A percentile compares a stretch with the other conserved stretches of the same genome.
These are phyloP conservation scores for Phytophthora pini DNA, from an alignment of 352 stramenopile species.

Conservation along the genomic window DNA sequence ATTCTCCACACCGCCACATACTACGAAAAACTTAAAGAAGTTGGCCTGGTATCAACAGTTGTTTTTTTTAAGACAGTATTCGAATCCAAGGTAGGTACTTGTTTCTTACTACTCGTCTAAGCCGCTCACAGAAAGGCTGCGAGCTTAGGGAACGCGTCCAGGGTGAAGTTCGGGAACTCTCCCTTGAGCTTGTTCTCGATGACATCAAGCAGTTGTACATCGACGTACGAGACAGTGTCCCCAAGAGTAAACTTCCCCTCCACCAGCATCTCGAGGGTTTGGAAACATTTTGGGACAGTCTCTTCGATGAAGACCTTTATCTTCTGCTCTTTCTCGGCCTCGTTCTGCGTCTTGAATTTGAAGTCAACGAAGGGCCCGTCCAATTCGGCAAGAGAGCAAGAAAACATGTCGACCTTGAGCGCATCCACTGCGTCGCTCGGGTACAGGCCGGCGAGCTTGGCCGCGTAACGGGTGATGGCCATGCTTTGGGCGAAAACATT, in stretches of 20 bases:
- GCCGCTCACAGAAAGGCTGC: slow-evolving; percentile 39
- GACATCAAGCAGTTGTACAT: slow-evolving; percentile 54
- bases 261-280: slow-evolving; percentile 50
- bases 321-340: slow-evolving; percentile 45
- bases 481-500: slow-evolving; percentile 40
- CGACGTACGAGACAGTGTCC: slow-evolving; percentile 44
- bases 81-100: too few species aligned
- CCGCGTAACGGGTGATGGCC: slow-evolving; percentile 53
- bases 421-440: slow-evolving; percentile 33
- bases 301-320: slow-evolving; percentile 49
- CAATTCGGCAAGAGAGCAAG: slow-evolving; percentile 28
- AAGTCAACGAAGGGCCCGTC: slow-evolving; percentile 26
- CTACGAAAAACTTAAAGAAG: too few species aligned
- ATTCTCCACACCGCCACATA: too few species aligned
- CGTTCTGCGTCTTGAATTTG: slow-evolving; percentile 40
- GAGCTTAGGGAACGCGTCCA: slow-evolving; percentile 55
- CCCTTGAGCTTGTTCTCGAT: slow-evolving; percentile 45
- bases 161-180: slow-evolving; percentile 31
- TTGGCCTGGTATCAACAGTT: too few species aligned
- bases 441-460: slow-evolving; percentile 45
- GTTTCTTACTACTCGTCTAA: too few species aligned
- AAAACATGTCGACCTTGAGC: slow-evolving; percentile 42
- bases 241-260: slow-evolving; percentile 59
- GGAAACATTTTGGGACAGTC: slow-evolving; percentile 43
- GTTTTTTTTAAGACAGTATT: too few species aligned